These are phyloP conservation scores for Saitozyma podzolica DNA, from an alignment of 768 basidiomycete genomes.

Conservation along the genomic window DNA sequence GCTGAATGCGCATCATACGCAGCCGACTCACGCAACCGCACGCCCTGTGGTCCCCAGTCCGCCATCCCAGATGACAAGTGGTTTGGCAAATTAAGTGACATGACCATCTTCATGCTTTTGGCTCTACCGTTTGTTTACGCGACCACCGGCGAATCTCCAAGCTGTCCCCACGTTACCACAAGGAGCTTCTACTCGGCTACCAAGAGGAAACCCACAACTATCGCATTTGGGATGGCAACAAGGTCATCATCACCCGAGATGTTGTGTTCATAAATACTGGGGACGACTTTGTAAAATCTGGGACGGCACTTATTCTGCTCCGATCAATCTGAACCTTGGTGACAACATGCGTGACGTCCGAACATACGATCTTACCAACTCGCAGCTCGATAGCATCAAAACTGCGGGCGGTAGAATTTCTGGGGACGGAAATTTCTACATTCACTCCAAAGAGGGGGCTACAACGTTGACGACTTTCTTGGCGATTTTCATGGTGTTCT, in stretches of 20 bases:
- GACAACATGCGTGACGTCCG: background rate
- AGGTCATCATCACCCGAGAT: background rate
- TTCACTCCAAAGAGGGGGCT: too few relatives aligned
- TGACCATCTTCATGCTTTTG: constrained; percentile 1
- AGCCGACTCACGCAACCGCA: constrained; percentile 6
- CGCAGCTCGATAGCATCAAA: too few relatives aligned
- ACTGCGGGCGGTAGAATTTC: too few relatives aligned
- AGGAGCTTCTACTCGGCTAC: background rate
- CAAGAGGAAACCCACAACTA: background rate
- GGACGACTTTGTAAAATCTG: background rate
- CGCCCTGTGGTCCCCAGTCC: background rate
- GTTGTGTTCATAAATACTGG: background rate
- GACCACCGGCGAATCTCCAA: background rate
- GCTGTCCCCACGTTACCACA: background rate
- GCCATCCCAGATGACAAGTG: constrained; percentile 8
- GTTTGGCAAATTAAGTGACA: background rate
- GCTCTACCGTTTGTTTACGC: background rate
- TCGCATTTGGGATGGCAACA: background rate
- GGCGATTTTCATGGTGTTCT: too few relatives aligned
- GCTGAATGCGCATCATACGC: constrained; percentile 3
- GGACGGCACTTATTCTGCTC: background rate
- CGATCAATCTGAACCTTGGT: background rate
- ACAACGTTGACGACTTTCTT: too few relatives aligned
- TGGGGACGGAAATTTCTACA: too few relatives aligned
- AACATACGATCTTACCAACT: constrained; percentile 3